Conservation (phyloP, 805 yeast genomes). For the Lipomyces starkeyi region DNA sequence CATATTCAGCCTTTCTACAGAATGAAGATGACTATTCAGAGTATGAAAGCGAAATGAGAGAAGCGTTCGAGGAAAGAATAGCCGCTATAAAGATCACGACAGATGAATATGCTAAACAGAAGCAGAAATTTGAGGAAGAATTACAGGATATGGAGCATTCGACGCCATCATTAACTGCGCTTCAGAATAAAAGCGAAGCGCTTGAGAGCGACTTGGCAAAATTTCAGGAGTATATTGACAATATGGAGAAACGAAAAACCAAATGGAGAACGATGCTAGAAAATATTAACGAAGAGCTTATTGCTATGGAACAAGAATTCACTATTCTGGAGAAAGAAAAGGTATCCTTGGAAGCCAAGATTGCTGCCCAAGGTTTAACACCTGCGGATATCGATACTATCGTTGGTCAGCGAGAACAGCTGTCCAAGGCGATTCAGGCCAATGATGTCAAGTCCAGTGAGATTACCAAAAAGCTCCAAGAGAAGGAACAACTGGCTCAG, state of each 20-base stretch:
- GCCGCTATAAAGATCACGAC: constrained; percentile 57
- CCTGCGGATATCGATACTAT: constrained; percentile 67
- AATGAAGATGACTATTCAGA: constrained; percentile 67
- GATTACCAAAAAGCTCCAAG: constrained; percentile 53
- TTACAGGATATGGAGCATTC: constrained; percentile 54
- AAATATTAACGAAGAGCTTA: constrained; percentile 63
- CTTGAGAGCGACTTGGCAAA: constrained; percentile 72
- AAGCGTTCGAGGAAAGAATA: constrained; percentile 59
- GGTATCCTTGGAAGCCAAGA: constrained; percentile 46
- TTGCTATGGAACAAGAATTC: constrained; percentile 47
- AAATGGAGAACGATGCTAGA: constrained; percentile 68
- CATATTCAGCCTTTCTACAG: constrained; percentile 70
- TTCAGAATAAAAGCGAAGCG: constrained; percentile 64
- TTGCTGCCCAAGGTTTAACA: constrained; percentile 63
- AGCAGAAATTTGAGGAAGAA: constrained; percentile 50
- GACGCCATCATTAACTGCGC: constrained; percentile 55
- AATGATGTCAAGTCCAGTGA: constrained; percentile 55
- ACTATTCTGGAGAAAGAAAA: constrained; percentile 24
- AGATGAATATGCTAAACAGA: constrained; percentile 50
- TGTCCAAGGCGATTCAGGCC: constrained; percentile 60
- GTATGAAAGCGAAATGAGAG: constrained; percentile 60
- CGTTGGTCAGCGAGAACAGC: constrained; percentile 64
- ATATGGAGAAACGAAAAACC: constrained; percentile 62
- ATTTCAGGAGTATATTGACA: constrained; percentile 72
- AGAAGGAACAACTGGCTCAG: constrained; percentile 58